Evolutionary conservation across 2,329 filamentous ascomycete species (phyloP).

Genomic region (Rutstroemia sp.): DNA sequence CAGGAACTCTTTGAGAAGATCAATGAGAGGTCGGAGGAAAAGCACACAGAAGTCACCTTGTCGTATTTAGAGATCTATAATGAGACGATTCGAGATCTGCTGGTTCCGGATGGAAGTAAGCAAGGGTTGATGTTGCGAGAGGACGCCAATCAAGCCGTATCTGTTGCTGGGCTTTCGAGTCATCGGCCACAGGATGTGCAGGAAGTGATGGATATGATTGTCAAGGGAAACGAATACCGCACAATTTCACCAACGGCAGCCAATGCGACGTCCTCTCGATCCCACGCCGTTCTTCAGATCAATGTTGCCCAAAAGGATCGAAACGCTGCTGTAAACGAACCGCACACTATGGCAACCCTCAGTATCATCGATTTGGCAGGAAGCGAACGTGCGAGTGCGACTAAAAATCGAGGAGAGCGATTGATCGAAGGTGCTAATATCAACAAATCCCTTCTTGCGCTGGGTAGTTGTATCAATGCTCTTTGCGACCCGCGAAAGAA

Average conservation of each 20-base stretch:
- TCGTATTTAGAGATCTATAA: constrained; percentile 99
- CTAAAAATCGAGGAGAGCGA: constrained; percentile 89
- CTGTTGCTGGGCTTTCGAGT: constrained; percentile 82
- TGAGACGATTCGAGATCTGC: constrained; percentile 90
- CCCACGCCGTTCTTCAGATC: constrained; percentile 94
- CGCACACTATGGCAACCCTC: constrained; percentile 94
- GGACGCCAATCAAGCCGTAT: constrained; percentile 88
- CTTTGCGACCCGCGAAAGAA: constrained; percentile 87
- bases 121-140: constrained; percentile 85
- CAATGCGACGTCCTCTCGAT: constrained; percentile 94
- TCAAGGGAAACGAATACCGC: constrained; percentile 85
- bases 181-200: constrained; percentile 86
- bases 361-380: constrained; percentile 98
- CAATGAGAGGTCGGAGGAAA: constrained; percentile 75
- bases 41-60: constrained; percentile 81
- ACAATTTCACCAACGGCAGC: constrained; percentile 96
- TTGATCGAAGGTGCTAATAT: constrained; percentile 95
- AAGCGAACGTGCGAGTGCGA: constrained; percentile 91
- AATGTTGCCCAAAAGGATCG: constrained; percentile 92
- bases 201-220: constrained; percentile 99
- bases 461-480: constrained; percentile 97
- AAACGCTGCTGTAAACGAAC: constrained; percentile 86
- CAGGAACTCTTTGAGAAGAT: constrained; percentile 98
- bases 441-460: constrained; percentile 92
- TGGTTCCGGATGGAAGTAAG: constrained; percentile 75